Evolutionary conservation across 2,329 filamentous ascomycete genomes (phyloP).

Genomic region (Paramyrothecium sp.): DNA sequence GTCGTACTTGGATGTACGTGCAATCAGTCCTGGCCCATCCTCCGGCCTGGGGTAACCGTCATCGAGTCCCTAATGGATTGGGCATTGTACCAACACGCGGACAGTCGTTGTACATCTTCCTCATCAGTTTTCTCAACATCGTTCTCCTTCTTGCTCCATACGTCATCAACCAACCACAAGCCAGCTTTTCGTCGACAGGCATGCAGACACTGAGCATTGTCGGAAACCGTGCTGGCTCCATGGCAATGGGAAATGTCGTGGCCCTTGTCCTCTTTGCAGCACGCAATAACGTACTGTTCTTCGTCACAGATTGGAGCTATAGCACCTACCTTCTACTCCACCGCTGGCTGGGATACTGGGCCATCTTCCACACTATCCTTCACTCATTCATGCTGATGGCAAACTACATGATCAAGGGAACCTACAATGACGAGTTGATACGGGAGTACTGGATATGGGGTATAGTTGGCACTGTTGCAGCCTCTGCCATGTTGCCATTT

Average conservation of each 20-base stretch:
- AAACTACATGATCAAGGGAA: conserved; percentile 19
- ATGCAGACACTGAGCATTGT: conserved; percentile 26
- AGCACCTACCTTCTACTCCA: conserved; percentile 33
- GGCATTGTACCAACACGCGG: conserved; percentile 31
- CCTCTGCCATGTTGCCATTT: conserved; percentile 25
- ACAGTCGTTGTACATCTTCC: conserved; percentile 29
- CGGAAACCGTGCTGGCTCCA: conserved; percentile 32
- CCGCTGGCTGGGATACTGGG: conserved; percentile 55
- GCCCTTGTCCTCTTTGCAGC: conserved; percentile 30
- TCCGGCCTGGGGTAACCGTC: conserved; percentile 24
- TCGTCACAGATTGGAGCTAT: conserved; percentile 33
- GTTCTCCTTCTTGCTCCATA: conserved; percentile 29
- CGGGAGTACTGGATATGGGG: conserved; percentile 43
- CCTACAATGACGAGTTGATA: conserved; percentile 19
- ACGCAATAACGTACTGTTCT: conserved; percentile 32
- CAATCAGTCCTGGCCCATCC: conserved; percentile 29
- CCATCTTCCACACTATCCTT: conserved; percentile 75
- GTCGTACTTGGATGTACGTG: conserved; percentile 20
- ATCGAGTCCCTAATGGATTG: conserved; percentile 24
- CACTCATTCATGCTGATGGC: conserved; percentile 29
- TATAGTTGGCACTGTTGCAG: conserved; percentile 33
- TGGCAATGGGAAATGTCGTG: conserved; percentile 31
- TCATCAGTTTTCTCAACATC: conserved; percentile 31
- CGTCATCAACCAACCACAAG: conserved; percentile 21
- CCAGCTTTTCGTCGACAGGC: conserved; percentile 17